Evolutionary conservation across 129 eudicot genomes (phyloP).

Genomic region (Arctium minus): DNA sequence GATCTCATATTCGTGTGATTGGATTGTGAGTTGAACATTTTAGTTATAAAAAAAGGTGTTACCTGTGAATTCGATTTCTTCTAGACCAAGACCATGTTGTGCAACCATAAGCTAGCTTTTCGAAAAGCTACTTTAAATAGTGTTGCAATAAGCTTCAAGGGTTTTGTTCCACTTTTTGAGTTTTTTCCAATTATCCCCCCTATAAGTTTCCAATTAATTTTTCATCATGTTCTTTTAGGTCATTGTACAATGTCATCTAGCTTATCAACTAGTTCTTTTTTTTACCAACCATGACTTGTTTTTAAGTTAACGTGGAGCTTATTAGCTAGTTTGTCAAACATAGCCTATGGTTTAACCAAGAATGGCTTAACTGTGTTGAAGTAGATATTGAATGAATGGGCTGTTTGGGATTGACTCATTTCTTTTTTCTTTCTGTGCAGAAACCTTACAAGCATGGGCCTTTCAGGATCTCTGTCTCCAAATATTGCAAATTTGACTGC

Average conservation of each 20-base stretch:
- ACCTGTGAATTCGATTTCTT: background rate
- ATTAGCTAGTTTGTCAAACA: background rate
- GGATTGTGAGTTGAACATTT: slow-evolving; percentile 55
- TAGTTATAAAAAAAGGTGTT: background rate
- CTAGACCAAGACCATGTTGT: background rate
- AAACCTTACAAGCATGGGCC: slow-evolving; percentile 66
- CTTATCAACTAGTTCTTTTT: background rate
- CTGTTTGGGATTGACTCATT: background rate
- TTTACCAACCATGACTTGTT: background rate
- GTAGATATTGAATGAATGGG: background rate
- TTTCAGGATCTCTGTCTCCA: slow-evolving; percentile 66
- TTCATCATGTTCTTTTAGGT: background rate
- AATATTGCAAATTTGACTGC: slow-evolving; percentile 64
- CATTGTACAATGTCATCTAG: background rate
- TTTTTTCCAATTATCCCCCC: background rate
- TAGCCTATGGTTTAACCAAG: background rate
- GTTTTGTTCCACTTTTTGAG: background rate
- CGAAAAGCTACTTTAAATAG: background rate
- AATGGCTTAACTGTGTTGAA: background rate
- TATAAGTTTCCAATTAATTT: background rate
- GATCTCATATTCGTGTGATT: slow-evolving; percentile 57
- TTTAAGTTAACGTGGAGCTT: background rate
- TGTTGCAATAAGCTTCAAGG: background rate
- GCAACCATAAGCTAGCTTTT: background rate
- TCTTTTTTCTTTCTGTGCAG: slow-evolving; percentile 29